phyloP scores from a whole-genome alignment of 1,139 yeast genomes.

The Candida dubliniensis region DNA sequence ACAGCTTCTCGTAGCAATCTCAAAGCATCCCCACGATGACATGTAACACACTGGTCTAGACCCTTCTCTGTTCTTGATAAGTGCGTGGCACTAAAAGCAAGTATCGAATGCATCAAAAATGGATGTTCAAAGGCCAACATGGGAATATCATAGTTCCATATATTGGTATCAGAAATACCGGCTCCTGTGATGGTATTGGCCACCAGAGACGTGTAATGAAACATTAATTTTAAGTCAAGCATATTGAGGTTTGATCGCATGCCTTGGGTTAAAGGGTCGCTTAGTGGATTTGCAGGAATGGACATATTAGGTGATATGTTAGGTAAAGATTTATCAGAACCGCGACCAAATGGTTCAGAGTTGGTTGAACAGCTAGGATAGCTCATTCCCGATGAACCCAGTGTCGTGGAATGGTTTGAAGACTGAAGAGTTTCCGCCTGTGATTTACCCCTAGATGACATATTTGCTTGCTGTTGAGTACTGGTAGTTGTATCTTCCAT shows the following conservation, averaged over 20 bases:
- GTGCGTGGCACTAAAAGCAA: slow-evolving; percentile 92
- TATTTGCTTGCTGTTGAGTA: too few species aligned
- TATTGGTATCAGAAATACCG: slow-evolving; percentile 81
- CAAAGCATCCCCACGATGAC: slow-evolving; percentile 85
- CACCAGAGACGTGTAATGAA: slow-evolving; percentile 82
- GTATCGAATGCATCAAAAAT: slow-evolving; percentile 84
- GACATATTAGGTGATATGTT: slow-evolving; percentile 30
- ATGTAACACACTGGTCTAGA: slow-evolving; percentile 78
- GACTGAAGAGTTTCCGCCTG: too few species aligned
- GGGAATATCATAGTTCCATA: slow-evolving; percentile 89
- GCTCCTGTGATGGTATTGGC: slow-evolving; percentile 88
- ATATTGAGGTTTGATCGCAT: slow-evolving; percentile 51
- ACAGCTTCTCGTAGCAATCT: slow-evolving; percentile 82
- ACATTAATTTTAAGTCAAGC: slow-evolving; percentile 77
- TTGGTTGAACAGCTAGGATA: not conserved
- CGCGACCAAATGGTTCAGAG: not conserved
- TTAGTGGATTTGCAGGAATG: slow-evolving; percentile 8
- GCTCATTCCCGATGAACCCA: not conserved
- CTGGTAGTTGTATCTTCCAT: too few species aligned
- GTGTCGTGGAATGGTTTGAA: not conserved
- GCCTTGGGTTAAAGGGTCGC: slow-evolving; percentile 17
- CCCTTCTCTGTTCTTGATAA: slow-evolving; percentile 75
- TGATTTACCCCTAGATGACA: too few species aligned
- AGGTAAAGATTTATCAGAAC: slow-evolving; percentile 18
- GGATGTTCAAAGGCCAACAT: slow-evolving; percentile 86